phyloP scores from a whole-genome alignment of 2,329 filamentous ascomycete genomes.

The Neocucurbitaria cava region DNA sequence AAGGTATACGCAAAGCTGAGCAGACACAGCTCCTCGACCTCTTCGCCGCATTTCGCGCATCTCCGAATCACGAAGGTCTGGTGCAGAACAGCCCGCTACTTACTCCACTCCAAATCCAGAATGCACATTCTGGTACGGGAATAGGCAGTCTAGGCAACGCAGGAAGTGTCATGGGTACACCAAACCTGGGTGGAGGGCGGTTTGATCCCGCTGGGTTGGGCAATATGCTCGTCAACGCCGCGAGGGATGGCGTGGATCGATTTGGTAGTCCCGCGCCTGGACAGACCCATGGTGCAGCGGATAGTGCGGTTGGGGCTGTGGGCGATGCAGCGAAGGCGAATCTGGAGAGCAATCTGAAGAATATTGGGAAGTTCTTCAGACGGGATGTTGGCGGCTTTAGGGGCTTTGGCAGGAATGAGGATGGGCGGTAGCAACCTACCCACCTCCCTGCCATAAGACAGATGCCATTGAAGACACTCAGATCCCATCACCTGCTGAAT shows the following conservation, averaged over 20 bases:
- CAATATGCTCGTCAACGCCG: slow-evolving; percentile 86
- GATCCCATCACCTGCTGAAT: too few species aligned
- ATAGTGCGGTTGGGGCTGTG: slow-evolving; percentile 9
- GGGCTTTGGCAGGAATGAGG: slow-evolving; percentile 46
- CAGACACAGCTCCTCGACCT: slow-evolving; percentile 84
- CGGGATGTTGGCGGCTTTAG: slow-evolving; percentile 72
- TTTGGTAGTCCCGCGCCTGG: slow-evolving; percentile 65
- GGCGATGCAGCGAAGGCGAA: slow-evolving; percentile 62
- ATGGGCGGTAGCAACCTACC: slow-evolving; percentile 35
- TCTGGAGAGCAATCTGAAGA: slow-evolving; percentile 92
- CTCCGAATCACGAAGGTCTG: slow-evolving; percentile 71
- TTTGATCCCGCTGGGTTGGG: slow-evolving; percentile 87
- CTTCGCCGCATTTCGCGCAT: slow-evolving; percentile 83
- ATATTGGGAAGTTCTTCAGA: slow-evolving; percentile 95
- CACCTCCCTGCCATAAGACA: too few species aligned
- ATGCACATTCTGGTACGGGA: slow-evolving; percentile 49
- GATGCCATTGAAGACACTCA: too few species aligned
- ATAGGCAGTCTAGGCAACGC: slow-evolving; percentile 50
- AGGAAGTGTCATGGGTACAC: slow-evolving; percentile 49
- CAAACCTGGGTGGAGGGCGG: slow-evolving; percentile 47
- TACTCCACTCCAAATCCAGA: slow-evolving; percentile 45
- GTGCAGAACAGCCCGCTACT: slow-evolving; percentile 45
- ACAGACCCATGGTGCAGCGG: slow-evolving; percentile 33
- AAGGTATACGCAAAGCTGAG: slow-evolving; percentile 84
- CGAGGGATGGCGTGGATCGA: slow-evolving; percentile 80